These are phyloP conservation scores for Boehmeria nivea DNA, from an alignment of 306 rosid species.

Conservation along the genomic window DNA sequence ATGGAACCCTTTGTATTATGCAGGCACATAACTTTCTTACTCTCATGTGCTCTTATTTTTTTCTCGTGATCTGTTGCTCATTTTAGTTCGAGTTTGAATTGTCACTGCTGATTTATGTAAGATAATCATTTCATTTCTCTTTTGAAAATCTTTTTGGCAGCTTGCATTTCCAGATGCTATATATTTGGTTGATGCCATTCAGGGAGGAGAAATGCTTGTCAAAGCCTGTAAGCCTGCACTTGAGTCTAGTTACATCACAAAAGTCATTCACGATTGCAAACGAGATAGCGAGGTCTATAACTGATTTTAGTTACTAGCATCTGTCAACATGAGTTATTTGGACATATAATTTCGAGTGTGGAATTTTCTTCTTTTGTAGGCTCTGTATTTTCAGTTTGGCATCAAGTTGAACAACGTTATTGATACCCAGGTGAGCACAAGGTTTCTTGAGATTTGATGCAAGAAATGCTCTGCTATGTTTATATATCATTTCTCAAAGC, in stretches of 20 bases:
- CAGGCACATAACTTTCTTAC: slow-evolving; percentile 42
- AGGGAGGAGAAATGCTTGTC: slow-evolving; percentile 77
- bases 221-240: slow-evolving; percentile 97
- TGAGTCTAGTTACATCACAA: slow-evolving; percentile 78
- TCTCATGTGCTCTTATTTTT: neutral
- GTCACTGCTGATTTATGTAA: neutral
- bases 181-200: slow-evolving; percentile 86
- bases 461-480: neutral
- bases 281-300: slow-evolving; percentile 91
- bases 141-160: slow-evolving; percentile 33
- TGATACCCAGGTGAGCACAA: slow-evolving; percentile 83
- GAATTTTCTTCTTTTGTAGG: slow-evolving; percentile 47
- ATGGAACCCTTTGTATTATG: slow-evolving; percentile 78
- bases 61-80: neutral
- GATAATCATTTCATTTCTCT: neutral
- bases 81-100: neutral
- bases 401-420: slow-evolving; percentile 94
- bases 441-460: no score
- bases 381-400: slow-evolving; percentile 91
- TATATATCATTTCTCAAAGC: no score
- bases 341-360: slow-evolving; percentile 8
- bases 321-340: slow-evolving; percentile 3
- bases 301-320: slow-evolving; percentile 19
- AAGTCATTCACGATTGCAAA: slow-evolving; percentile 99
- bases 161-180: slow-evolving; percentile 93